Evolutionary conservation across 2,329 filamentous ascomycete genomes (phyloP).

Genomic region (Tolypocladium ophioglossoides): DNA sequence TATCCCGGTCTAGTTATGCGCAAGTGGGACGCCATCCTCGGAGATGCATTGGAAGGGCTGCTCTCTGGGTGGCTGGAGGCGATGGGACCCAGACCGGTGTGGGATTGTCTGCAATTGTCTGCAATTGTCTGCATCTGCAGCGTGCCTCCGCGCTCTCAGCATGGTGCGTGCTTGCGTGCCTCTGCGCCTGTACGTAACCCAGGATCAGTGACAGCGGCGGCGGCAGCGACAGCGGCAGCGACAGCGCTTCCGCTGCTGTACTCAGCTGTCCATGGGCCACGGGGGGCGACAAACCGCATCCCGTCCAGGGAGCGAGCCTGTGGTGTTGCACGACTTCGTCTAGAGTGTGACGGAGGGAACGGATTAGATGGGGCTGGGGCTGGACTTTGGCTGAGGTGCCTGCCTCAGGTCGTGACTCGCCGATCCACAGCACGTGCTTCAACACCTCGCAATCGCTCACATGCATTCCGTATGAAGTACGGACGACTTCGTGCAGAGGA

Average conservation of each 20-base stretch:
- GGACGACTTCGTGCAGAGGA: neutral
- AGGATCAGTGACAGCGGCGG: neutral
- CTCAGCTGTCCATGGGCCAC: slow-evolving; percentile 1
- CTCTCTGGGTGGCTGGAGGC: neutral
- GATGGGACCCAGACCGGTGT: slow-evolving; percentile 2
- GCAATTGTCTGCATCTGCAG: neutral
- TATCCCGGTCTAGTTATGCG: neutral
- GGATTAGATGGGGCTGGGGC: neutral
- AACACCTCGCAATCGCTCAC: neutral
- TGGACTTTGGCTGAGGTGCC: neutral
- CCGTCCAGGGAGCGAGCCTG: neutral
- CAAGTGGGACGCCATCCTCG: neutral
- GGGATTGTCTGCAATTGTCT: slow-evolving; percentile 1
- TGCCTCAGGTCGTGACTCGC: neutral
- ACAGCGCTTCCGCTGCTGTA: neutral
- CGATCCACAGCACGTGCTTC: neutral
- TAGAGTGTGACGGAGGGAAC: neutral
- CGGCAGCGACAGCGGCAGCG: neutral
- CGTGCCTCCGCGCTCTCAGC: neutral
- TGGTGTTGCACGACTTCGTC: neutral
- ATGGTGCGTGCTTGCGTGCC: neutral
- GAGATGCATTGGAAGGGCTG: neutral
- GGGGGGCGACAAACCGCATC: neutral
- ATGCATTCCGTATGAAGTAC: neutral
- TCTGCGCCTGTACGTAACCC: neutral